Percentiles rank a stretch among this genome's conserved stretches.
phyloP scores from a whole-genome alignment of 352 stramenopile genomes.

The Pythium vanterpoolii region DNA sequence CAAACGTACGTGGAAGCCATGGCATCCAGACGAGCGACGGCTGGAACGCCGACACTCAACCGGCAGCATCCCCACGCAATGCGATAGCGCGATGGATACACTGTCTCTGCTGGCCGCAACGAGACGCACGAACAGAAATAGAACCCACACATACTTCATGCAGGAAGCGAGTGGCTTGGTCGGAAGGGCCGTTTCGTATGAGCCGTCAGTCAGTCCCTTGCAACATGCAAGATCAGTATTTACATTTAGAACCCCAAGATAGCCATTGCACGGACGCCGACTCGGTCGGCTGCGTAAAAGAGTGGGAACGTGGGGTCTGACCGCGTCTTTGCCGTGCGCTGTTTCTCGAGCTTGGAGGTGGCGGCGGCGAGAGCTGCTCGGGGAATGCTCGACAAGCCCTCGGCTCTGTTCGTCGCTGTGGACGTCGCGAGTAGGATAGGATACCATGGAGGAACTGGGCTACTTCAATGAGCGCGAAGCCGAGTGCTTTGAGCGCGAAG shows the following conservation, averaged over 20 bases:
- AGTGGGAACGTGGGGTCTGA: neutral
- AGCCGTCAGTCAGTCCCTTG: neutral
- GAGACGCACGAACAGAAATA: neutral
- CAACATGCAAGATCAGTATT: neutral
- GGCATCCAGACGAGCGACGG: neutral
- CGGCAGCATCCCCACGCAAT: neutral
- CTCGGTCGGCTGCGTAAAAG: too few relatives aligned
- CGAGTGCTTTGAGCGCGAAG: constrained; percentile 82
- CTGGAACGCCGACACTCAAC: neutral
- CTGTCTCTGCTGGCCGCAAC: neutral
- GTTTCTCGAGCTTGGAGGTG: constrained; percentile 6
- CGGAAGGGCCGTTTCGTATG: constrained; percentile 2
- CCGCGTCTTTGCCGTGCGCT: constrained; percentile 2
- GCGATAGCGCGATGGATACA: neutral
- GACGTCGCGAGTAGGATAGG: neutral
- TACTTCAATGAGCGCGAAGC: constrained; percentile 85
- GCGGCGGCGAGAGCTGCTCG: constrained; percentile 6
- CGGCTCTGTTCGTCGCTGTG: constrained; percentile 4
- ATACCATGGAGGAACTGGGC: constrained; percentile 75
- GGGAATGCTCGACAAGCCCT: constrained; percentile 44
- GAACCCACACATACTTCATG: neutral
- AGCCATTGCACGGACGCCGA: too few relatives aligned
- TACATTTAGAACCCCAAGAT: constrained; percentile 21
- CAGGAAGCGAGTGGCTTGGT: neutral
- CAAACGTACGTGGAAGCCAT: constrained; percentile 57